A percentile compares a stretch with the other conserved stretches of the same genome.
Conservation (phyloP, 1,139 yeast species). For the Candida tropicalis region DNA sequence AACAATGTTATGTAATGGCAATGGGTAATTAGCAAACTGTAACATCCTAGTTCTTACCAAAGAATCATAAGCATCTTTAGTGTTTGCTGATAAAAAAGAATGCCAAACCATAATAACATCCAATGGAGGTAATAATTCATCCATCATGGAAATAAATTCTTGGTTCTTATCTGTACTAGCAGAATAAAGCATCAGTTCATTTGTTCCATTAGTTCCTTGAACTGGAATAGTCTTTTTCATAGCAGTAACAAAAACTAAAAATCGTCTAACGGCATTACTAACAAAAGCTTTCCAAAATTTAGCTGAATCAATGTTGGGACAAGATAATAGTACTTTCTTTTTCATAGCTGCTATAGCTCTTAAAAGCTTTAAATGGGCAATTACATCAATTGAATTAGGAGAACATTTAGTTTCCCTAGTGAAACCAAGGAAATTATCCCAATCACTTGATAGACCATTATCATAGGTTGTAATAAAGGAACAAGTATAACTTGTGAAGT, state of each 20-base stretch:
- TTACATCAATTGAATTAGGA: slow-evolving; percentile 6
- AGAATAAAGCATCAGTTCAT: not conserved
- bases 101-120: slow-evolving; percentile 48
- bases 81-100: slow-evolving; percentile 19
- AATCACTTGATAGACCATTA: not conserved
- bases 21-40: slow-evolving; percentile 25
- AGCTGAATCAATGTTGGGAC: slow-evolving; percentile 9
- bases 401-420: not conserved
- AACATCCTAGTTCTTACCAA: slow-evolving; percentile 25
- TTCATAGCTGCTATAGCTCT: slow-evolving; percentile 30
- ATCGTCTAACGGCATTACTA: slow-evolving; percentile 32
- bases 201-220: not conserved
- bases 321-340: slow-evolving; percentile 12
- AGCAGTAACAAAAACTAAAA: slow-evolving; percentile 27
- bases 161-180: not conserved
- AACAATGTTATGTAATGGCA: slow-evolving; percentile 28
- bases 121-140: slow-evolving; percentile 27
- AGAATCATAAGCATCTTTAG: slow-evolving; percentile 29
- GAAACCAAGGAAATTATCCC: not conserved
- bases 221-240: slow-evolving; percentile 14
- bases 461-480: not conserved
- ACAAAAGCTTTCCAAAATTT: slow-evolving; percentile 32
- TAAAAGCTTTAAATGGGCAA: slow-evolving; percentile 35
- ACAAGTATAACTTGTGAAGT: slow-evolving; percentile 1
- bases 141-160: not conserved